Evolutionary conservation across 768 basidiomycete genomes (phyloP), one percentile per base, ranked within the genome.

Genomic region (Strobilomyces echinocephalus): DNA sequence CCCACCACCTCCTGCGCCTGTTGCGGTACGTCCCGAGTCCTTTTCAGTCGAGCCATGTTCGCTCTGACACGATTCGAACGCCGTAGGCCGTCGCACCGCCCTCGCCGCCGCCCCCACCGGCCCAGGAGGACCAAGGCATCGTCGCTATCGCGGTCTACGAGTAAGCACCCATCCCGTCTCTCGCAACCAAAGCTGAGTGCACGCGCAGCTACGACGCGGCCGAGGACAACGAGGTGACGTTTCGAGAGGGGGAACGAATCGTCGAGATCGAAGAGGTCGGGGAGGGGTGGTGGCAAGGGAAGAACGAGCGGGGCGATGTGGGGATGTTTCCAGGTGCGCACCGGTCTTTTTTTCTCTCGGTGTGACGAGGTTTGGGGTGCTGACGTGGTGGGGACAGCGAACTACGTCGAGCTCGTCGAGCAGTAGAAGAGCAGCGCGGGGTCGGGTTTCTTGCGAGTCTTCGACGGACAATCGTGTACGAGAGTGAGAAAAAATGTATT

Each of bases 221-320:
- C 0, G 94, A 97, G 65, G 92, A 93, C 60, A 97, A 97, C 63
- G 94, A 97, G 64, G 72, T 97, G 28, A 78, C 84, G 4, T 92
- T 97, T 79, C 73, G 67, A 30, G 93, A 92, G 67, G 91, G 90
- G 26, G 93, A 94, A 34, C 72, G 75, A 52, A 89, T 97, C 64
- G 77, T 74, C 16, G 76, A 87, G 51, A 88, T 97, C 49, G 88
- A 91, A 63, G 83, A 85, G 49, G 83, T 82, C 7, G 85, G 82
- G 9, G 90, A 91, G n/a, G 91, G 91, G 60, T 93, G 91, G 91
- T 93, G 91, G 91, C 76, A 84, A 57, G 90, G 91, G 4, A 79
- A 71, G 61, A 79, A 81, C 59, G 46, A 65, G 31, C 65, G 74
- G 50, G 86, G 86, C 1, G 72, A 79, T 36, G 63, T 74, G 46